A percentile compares a stretch with the other conserved stretches of the same genome.
These are phyloP conservation scores for Backusella luteola DNA, from an alignment of 192 early-diverging fungal genomes.

Conservation along the genomic window DNA sequence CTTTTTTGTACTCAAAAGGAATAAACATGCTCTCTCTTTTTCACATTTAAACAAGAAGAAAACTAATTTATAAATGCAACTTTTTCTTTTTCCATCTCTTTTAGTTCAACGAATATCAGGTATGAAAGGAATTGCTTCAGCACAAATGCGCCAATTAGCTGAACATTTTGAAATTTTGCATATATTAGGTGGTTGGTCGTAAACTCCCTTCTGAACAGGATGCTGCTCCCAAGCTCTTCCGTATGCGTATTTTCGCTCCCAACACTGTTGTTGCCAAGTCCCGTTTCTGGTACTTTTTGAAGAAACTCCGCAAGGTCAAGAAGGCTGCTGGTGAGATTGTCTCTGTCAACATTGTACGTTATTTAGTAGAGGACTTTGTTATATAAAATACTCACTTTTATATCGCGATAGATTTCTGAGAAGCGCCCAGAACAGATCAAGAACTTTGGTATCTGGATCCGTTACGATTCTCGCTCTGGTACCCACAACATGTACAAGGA, in stretches of 20 bases:
- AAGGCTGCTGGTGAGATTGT: slow-evolving; percentile 99
- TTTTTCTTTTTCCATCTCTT: neutral
- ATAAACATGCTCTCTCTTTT: no score
- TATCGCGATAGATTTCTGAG: slow-evolving; percentile 74
- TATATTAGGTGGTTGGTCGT: slow-evolving; percentile 82
- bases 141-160: neutral
- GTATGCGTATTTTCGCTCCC: slow-evolving; percentile 98
- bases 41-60: neutral
- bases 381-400: neutral
- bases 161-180: neutral
- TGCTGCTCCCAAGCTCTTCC: slow-evolving; percentile 90
- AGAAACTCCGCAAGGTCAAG: slow-evolving; percentile 99
- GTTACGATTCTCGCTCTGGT: slow-evolving; percentile 99
- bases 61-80: neutral
- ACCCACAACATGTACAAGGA: slow-evolving; percentile 99
- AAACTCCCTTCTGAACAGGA: slow-evolving; percentile 92
- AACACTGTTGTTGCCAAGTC: slow-evolving; percentile 98
- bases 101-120: slow-evolving; percentile 36
- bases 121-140: neutral
- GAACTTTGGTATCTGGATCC: slow-evolving; percentile 99
- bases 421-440: slow-evolving; percentile 89
- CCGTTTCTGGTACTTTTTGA: slow-evolving; percentile 99
- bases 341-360: slow-evolving; percentile 81
- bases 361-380: no score
- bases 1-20: neutral